Base-by-base conservation (phyloP, 2,329 filamentous ascomycete genomes). In the Epichloe gansuensis region DNA sequence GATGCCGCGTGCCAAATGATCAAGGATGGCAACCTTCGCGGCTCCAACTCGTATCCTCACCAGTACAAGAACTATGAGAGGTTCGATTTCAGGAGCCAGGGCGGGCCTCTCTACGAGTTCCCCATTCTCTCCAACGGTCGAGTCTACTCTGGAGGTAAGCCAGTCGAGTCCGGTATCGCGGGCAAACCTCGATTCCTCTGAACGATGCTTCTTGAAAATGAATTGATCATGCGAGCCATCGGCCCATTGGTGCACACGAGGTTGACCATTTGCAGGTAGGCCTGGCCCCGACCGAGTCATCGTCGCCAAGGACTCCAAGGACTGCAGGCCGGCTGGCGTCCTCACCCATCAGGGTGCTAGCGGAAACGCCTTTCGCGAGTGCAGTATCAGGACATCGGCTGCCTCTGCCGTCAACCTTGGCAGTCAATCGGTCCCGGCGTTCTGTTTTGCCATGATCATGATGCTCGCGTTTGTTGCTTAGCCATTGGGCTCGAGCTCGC, bases 261-360 rank as follows among this genome's bases (percentile, higher is more conserved):
- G 21, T 52, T 55, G 28, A 55, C 39, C 7, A 21, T 31, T 8
- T 13, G 5, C 50, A 76, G 80, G 80, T 21, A 77, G 74, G 2
- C 82, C 82, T 1, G 81, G 82, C 44, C 68, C 82, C 21, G 81
- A 85, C 61, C 77, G 82, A 47, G 78, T 84, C 51, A 65, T 85
- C 35, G 79, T 84, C 66, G 83, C 79, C 63, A 70, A 63, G 0
- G 56, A 67, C 11, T 74, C 79, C 63, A 70, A 63, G 0, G 56
- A 67, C 11, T 74, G 80, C 57, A 57, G 73, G 54, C 71, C 75
- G 38, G 81, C 79, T n/a, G 81, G 80, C 42, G 69, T 74, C 44
- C 82, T 86, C 55, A 85, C 82, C 1, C 82, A 86, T 60, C 51
- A 45, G 31, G 54, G 48, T 13, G 44, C 54, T 31, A 48, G 6